These are phyloP conservation scores for Guadua angustifolia DNA, from an alignment of 176 grass and related monocot genomes.

Conservation along the genomic window DNA sequence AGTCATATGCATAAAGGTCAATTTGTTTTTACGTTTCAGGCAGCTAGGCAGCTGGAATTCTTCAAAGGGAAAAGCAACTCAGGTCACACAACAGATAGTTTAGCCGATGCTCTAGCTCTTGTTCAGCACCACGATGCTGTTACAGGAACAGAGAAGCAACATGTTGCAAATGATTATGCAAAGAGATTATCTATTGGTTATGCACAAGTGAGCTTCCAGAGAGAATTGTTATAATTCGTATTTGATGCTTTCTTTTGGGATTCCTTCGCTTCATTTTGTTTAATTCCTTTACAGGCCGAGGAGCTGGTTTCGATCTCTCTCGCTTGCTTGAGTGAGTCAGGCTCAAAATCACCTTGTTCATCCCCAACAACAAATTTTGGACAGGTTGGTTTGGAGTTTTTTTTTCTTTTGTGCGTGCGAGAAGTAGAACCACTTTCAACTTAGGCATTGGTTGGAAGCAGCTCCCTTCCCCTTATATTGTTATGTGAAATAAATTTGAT, in stretches of 20 bases:
- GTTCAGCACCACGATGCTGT: constrained; percentile 95
- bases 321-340: constrained; percentile 75
- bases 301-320: constrained; percentile 80
- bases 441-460: neutral
- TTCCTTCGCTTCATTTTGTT: neutral
- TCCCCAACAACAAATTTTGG: constrained; percentile 65
- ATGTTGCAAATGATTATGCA: constrained; percentile 97
- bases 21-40: constrained; percentile 64
- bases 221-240: constrained; percentile 20
- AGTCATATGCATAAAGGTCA: constrained; percentile 18
- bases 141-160: constrained; percentile 97
- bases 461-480: neutral
- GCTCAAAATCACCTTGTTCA: constrained; percentile 54
- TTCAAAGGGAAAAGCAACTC: constrained; percentile 63
- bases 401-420: neutral
- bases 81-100: constrained; percentile 61
- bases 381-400: constrained; percentile 58
- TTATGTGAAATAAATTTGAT: constrained; percentile 7
- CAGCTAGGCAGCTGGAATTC: constrained; percentile 89
- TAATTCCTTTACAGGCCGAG: constrained; percentile 62
- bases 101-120: constrained; percentile 88
- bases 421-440: neutral
- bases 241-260: constrained; percentile 21
- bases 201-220: constrained; percentile 58
- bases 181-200: constrained; percentile 95